A percentile compares a stretch with the other conserved stretches of the same genome.
phyloP scores from a whole-genome alignment of 2,329 filamentous ascomycete genomes.

The Xylaria sp. region DNA sequence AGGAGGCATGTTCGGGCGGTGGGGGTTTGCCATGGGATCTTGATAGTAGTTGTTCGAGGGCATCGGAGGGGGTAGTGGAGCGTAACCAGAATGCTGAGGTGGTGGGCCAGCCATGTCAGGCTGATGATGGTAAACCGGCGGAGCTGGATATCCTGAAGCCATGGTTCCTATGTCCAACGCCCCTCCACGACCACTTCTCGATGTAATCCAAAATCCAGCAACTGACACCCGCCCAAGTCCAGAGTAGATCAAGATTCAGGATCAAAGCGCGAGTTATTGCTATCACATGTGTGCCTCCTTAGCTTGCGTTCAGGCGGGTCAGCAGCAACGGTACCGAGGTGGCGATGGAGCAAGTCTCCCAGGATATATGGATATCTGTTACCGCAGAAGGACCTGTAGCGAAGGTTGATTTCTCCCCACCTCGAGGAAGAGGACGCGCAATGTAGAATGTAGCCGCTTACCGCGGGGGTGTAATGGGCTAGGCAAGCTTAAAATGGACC shows the following conservation, averaged over 20 bases:
- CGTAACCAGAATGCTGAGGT: constrained; percentile 46
- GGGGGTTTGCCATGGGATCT: constrained; percentile 46
- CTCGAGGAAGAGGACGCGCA: constrained; percentile 17
- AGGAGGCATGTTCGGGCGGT: constrained; percentile 47
- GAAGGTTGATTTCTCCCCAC: constrained; percentile 1
- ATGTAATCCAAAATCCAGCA: constrained; percentile 32
- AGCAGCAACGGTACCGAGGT: constrained; percentile 2
- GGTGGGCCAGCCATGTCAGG: constrained; percentile 45
- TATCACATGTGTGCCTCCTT: constrained; percentile 24
- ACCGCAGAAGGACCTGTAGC: constrained; percentile 1
- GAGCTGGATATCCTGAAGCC: constrained; percentile 48
- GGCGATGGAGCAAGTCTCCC: not conserved
- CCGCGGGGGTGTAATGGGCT: constrained; percentile 14
- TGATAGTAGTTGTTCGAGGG: constrained; percentile 45
- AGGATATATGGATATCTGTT: constrained; percentile 6
- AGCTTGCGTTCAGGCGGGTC: not conserved
- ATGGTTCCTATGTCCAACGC: constrained; percentile 39
- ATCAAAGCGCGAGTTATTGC: constrained; percentile 20
- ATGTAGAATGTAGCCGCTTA: constrained; percentile 31
- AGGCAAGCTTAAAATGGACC: constrained; percentile 5
- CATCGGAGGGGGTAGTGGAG: constrained; percentile 47
- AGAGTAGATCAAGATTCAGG: constrained; percentile 11
- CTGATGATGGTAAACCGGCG: constrained; percentile 46
- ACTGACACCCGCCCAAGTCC: constrained; percentile 10
- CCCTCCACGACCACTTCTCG: constrained; percentile 21